phyloP scores from a whole-genome alignment of 1,139 yeast genomes.

The Nadsonia starkeyi-henricii region DNA sequence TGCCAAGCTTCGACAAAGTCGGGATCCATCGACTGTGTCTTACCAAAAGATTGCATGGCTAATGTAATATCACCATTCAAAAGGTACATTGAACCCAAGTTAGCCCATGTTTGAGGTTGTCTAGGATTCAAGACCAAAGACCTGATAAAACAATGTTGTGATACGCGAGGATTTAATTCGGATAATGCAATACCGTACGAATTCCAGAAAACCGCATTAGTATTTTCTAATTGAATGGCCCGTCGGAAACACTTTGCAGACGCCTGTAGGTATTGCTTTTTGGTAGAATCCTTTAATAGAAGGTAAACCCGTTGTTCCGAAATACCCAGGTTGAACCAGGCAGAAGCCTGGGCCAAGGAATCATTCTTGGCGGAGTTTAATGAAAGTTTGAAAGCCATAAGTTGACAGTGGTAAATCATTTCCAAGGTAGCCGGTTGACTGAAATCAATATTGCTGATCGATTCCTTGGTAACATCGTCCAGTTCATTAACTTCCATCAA shows the following conservation, averaged over 20 bases:
- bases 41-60: slow-evolving; percentile 57
- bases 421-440: slow-evolving; percentile 14
- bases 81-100: slow-evolving; percentile 66
- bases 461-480: slow-evolving; percentile 8
- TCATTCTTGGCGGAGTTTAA: slow-evolving; percentile 20
- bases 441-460: slow-evolving; percentile 8
- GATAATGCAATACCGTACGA: slow-evolving; percentile 64
- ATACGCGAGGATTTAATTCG: slow-evolving; percentile 46
- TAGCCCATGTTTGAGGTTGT: slow-evolving; percentile 64
- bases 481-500: slow-evolving; percentile 9
- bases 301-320: slow-evolving; percentile 40
- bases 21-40: slow-evolving; percentile 76
- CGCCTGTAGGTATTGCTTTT: slow-evolving; percentile 25
- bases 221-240: slow-evolving; percentile 58
- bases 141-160: slow-evolving; percentile 88
- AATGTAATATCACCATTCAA: slow-evolving; percentile 53
- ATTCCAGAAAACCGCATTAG: slow-evolving; percentile 64
- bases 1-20: slow-evolving; percentile 70
- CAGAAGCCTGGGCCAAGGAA: slow-evolving; percentile 31
- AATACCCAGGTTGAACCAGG: slow-evolving; percentile 58
- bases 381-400: slow-evolving; percentile 18
- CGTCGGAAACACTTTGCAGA: slow-evolving; percentile 47
- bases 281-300: slow-evolving; percentile 19
- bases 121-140: slow-evolving; percentile 58
- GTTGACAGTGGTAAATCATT: slow-evolving; percentile 8